Conservation (phyloP, 306 rosid species). For the Prunus dulcis region DNA sequence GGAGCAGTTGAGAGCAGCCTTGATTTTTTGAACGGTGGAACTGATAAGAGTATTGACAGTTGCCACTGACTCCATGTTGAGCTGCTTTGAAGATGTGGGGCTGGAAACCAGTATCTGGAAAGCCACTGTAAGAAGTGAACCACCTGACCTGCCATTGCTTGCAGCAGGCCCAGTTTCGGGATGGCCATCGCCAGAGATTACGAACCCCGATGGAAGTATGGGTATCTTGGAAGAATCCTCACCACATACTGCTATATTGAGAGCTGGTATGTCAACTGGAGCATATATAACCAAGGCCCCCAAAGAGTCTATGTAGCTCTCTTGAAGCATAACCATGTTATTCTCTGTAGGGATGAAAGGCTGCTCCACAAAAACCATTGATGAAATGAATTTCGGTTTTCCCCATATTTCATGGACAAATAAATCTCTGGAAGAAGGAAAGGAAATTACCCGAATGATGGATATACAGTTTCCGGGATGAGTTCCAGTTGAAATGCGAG, state of each 20-base stretch:
- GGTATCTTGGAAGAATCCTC: slow-evolving; percentile 44
- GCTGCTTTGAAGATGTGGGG: background rate
- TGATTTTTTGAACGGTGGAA: slow-evolving; percentile 44
- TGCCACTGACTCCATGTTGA: slow-evolving; percentile 36
- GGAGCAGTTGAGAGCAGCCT: slow-evolving; percentile 39
- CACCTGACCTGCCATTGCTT: slow-evolving; percentile 12
- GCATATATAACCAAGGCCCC: slow-evolving; percentile 51
- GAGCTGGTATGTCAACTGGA: slow-evolving; percentile 31
- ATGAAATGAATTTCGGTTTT: background rate
- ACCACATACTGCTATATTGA: slow-evolving; percentile 28
- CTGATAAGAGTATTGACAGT: slow-evolving; percentile 35
- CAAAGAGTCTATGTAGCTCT: slow-evolving; percentile 39
- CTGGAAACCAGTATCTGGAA: slow-evolving; percentile 40
- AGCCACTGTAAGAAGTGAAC: slow-evolving; percentile 53
- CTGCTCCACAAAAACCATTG: slow-evolving; percentile 34
- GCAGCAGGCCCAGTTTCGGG: background rate
- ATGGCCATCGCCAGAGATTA: slow-evolving; percentile 47
- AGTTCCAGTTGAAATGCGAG: slow-evolving; percentile 44
- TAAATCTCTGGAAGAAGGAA: background rate
- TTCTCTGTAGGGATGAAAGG: slow-evolving; percentile 38
- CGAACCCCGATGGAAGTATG: slow-evolving; percentile 61
- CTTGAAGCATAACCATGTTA: slow-evolving; percentile 53
- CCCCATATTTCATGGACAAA: background rate
- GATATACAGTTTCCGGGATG: slow-evolving; percentile 47
- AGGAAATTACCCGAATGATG: slow-evolving; percentile 44